Evolutionary conservation across 768 basidiomycete genomes (phyloP).

Genomic region (Jaapia argillacea): DNA sequence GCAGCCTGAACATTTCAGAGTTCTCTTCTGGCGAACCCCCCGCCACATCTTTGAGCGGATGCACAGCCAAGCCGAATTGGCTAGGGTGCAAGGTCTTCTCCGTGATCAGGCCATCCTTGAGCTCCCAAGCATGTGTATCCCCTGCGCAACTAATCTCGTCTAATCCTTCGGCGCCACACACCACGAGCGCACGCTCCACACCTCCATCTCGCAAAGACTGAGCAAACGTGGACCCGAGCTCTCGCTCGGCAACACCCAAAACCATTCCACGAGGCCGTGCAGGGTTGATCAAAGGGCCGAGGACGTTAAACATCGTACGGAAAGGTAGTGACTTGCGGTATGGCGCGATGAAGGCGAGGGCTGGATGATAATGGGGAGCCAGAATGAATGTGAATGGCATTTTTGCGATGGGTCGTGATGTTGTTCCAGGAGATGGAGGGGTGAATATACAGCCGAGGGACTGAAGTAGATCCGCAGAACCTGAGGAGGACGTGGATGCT

Average conservation of each 20-base stretch:
- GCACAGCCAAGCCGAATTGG: slow-evolving; percentile 67
- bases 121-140: slow-evolving; percentile 76
- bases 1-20: slow-evolving; percentile 54
- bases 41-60: slow-evolving; percentile 60
- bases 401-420: slow-evolving; percentile 45
- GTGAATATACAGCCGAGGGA: slow-evolving; percentile 72
- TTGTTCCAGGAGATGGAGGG: slow-evolving; percentile 44
- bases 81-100: slow-evolving; percentile 54
- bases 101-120: slow-evolving; percentile 58
- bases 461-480: slow-evolving; percentile 87
- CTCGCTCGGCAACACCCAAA: slow-evolving; percentile 77
- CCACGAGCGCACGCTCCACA: slow-evolving; percentile 79
- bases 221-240: slow-evolving; percentile 77
- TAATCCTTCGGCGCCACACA: slow-evolving; percentile 84
- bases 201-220: slow-evolving; percentile 61
- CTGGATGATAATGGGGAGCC: slow-evolving; percentile 88
- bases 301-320: slow-evolving; percentile 92
- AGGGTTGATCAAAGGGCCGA: slow-evolving; percentile 93
- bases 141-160: slow-evolving; percentile 97
- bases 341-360: slow-evolving; percentile 73
- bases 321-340: slow-evolving; percentile 83
- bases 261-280: slow-evolving; percentile 82
- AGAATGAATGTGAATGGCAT: slow-evolving; percentile 89
- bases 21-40: slow-evolving; percentile 77
- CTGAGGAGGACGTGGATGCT: slow-evolving; percentile 90